Evolutionary conservation across 352 stramenopile genomes (phyloP).

Genomic region (Thalassiosira delicatula): DNA sequence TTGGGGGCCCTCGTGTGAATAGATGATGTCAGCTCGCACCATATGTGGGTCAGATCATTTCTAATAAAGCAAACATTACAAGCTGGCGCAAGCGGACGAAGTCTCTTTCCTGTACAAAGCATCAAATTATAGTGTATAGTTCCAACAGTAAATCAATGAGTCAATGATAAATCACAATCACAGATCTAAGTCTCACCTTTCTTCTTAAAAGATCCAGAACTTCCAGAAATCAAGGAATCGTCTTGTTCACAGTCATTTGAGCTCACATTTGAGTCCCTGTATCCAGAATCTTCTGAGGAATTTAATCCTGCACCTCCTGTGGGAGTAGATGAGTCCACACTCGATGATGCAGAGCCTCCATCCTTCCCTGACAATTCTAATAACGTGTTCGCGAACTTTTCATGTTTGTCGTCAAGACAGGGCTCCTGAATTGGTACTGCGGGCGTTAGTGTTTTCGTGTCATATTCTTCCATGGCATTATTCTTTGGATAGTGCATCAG

Average conservation of each 20-base stretch:
- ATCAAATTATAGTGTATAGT: too few relatives aligned
- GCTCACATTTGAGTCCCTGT: constrained; percentile 79
- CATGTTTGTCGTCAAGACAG: constrained; percentile 3
- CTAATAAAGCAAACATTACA: constrained; percentile 80
- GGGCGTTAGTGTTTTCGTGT: background rate
- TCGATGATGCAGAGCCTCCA: constrained; percentile 43
- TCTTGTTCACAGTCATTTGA: constrained; percentile 51
- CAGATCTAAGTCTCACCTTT: constrained; percentile 20
- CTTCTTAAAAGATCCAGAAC: constrained; percentile 60
- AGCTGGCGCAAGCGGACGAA: too few relatives aligned
- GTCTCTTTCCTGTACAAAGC: too few relatives aligned
- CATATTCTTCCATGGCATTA: constrained; percentile 10
- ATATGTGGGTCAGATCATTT: constrained; percentile 80
- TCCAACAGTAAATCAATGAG: constrained; percentile 9
- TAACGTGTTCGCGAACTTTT: too few relatives aligned
- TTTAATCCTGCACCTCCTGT: constrained; percentile 48
- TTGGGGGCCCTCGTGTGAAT: constrained; percentile 63
- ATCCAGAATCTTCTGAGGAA: constrained; percentile 79
- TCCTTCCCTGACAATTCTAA: too few relatives aligned
- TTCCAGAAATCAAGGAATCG: constrained; percentile 67
- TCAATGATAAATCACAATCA: background rate
- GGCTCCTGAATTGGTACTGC: constrained; percentile 27
- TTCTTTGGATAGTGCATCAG: constrained; percentile 70
- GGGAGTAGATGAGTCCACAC: constrained; percentile 22
- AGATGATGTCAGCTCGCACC: constrained; percentile 84